These are phyloP conservation scores for Beauveria rudraprayagi DNA, from an alignment of 2,329 filamentous ascomycete species.

Conservation along the genomic window DNA sequence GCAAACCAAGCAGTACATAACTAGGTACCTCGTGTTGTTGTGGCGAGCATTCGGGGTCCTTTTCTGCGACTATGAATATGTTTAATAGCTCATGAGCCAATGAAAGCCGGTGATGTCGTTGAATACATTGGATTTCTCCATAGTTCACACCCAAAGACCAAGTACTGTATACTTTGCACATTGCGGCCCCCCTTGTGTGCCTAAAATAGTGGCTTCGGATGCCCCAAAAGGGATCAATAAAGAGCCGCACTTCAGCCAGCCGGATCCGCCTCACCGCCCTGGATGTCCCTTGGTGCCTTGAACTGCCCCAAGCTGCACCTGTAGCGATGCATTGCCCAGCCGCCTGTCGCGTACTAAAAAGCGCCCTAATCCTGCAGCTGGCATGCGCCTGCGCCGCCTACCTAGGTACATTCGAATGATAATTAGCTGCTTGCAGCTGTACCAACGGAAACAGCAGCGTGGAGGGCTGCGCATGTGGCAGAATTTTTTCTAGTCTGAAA, in stretches of 20 bases:
- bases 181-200: too few species aligned
- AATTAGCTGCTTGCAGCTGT: neutral
- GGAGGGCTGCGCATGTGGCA: neutral
- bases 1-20: neutral
- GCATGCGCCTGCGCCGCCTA: neutral
- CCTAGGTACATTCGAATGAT: neutral
- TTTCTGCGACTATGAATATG: neutral
- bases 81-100: neutral
- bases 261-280: constrained; percentile 11
- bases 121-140: neutral
- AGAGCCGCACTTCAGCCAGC: constrained; percentile 10
- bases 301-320: neutral
- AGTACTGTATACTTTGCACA: too few species aligned
- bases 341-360: neutral
- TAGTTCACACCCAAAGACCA: too few species aligned
- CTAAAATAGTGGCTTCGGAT: too few species aligned
- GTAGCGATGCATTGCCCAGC: neutral
- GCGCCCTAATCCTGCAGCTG: neutral
- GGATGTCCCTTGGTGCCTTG: neutral
- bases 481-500: neutral
- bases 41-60: neutral
- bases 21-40: neutral
- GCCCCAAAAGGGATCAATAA: constrained; percentile 6
- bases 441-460: too few species aligned
- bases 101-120: neutral